Base-by-base conservation (phyloP, 805 yeast genomes). In the Peterozyma xylosa region DNA sequence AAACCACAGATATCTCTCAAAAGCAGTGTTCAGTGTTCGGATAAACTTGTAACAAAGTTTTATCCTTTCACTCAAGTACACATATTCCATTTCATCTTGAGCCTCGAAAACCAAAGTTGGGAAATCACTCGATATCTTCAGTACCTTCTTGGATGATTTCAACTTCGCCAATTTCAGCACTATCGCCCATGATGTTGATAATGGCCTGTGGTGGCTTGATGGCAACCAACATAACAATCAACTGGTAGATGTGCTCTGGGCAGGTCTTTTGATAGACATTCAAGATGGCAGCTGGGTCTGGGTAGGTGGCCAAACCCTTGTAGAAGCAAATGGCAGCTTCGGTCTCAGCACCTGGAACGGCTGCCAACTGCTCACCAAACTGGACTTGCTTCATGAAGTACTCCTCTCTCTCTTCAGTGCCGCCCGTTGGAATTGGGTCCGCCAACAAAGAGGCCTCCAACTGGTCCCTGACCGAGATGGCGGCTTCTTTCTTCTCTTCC, bases 271-370 rank as follows among this genome's bases (percentile, higher is more conserved):
- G 96, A 68, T 87, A 91, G 56, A 91, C 81, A 42, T 83, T 84
- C 60, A 93, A 74, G 55, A 93, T 78, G 57, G 88, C 96, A 45
- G 95, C 82, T 47, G 99, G 99, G 64, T 85, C 83, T 49, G 99
- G 98, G 65, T 90, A 91, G 41, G 89, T 90, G 36, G 87, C 78
- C 59, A 93, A 73, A 11, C 97, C 98, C 65, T 87, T 86, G 77
- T 93, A 93, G 75, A 89, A 93, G 53, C 82, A 76, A 53, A 90
- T 71, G 34, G 99, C 98, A 38, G 97, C 82, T 48, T 83, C 87
- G 50, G 84, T 66, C 62, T 85, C 87, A 53, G 76, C 74, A 51
- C 81, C 83, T 49, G 84, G 80, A 32, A 68, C 58, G 50, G 76
- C 70, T 50, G 87, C 77, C 53, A 86, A 70, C 62, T 82, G 85